These are phyloP conservation scores for Ophiostoma novo-ulmi DNA, from an alignment of 2,329 filamentous ascomycete genomes.

Conservation along the genomic window DNA sequence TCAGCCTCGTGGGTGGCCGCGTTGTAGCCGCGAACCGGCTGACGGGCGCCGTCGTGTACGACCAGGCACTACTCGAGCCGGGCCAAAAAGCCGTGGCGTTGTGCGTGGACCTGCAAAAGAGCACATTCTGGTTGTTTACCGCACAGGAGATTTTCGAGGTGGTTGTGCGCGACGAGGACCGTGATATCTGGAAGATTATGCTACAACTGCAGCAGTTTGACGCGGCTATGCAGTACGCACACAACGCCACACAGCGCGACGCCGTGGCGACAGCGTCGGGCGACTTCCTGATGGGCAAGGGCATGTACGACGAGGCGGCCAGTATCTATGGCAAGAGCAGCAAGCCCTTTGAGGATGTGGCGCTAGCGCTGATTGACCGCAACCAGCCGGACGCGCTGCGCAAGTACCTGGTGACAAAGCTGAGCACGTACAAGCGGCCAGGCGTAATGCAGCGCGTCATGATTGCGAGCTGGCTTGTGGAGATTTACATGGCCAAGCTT, in stretches of 20 bases:
- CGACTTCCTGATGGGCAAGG: slow-evolving; percentile 77
- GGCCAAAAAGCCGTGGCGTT: slow-evolving; percentile 78
- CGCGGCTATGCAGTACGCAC: slow-evolving; percentile 77
- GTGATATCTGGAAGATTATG: slow-evolving; percentile 94
- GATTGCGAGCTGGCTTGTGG: slow-evolving; percentile 91
- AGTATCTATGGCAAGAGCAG: slow-evolving; percentile 89
- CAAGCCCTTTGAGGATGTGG: slow-evolving; percentile 95
- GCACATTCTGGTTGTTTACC: slow-evolving; percentile 96
- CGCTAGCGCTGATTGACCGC: slow-evolving; percentile 82
- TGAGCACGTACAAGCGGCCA: slow-evolving; percentile 74
- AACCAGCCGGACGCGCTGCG: slow-evolving; percentile 84
- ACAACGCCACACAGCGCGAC: slow-evolving; percentile 75
- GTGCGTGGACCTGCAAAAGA: slow-evolving; percentile 85
- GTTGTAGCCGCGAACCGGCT: slow-evolving; percentile 82
- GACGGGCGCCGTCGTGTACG: slow-evolving; percentile 78
- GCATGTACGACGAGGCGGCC: slow-evolving; percentile 79
- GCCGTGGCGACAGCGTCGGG: slow-evolving; percentile 87
- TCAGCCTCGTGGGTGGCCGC: slow-evolving; percentile 75
- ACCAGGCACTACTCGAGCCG: slow-evolving; percentile 76
- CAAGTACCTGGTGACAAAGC: slow-evolving; percentile 81
- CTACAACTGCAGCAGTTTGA: slow-evolving; percentile 83
- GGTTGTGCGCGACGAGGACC: slow-evolving; percentile 80
- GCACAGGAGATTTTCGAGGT: slow-evolving; percentile 89
- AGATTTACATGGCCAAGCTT: slow-evolving; percentile 95
- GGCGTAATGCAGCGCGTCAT: slow-evolving; percentile 89